Conservation (phyloP, 805 yeast species). For the Candida koratica region DNA sequence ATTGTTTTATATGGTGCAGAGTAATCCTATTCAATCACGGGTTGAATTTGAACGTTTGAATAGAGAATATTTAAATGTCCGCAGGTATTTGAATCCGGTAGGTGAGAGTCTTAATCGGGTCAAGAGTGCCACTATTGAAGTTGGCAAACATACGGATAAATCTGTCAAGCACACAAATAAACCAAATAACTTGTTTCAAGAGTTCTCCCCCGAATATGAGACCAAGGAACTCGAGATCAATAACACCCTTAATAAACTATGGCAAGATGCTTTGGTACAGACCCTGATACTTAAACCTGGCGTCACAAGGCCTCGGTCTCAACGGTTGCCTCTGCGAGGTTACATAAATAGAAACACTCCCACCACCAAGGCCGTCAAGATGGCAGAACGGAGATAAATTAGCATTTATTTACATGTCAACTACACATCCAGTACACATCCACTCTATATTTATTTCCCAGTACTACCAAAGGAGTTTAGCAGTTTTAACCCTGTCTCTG, state of each 20-base stretch:
- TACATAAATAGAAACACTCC: constrained; percentile 21
- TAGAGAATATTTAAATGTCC: constrained; percentile 65
- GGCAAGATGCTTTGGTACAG: constrained; percentile 39
- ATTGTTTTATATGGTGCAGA: constrained; percentile 25
- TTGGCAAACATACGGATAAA: constrained; percentile 19
- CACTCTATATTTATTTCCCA: no score
- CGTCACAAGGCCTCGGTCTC: constrained; percentile 18
- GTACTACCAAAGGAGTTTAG: neutral
- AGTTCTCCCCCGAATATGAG: constrained; percentile 29
- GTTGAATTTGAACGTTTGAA: constrained; percentile 78
- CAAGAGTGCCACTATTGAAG: constrained; percentile 20
- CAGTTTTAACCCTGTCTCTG: constrained; percentile 72
- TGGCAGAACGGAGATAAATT: constrained; percentile 17
- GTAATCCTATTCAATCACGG: constrained; percentile 53
- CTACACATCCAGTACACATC: no score
- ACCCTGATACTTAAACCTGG: constrained; percentile 15
- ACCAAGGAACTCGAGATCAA: constrained; percentile 29
- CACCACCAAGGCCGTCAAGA: constrained; percentile 34
- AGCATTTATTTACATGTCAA: neutral
- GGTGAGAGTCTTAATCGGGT: constrained; percentile 57
- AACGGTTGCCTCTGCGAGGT: constrained; percentile 20
- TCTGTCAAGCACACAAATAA: neutral
- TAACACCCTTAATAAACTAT: constrained; percentile 25
- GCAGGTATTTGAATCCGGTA: constrained; percentile 69
- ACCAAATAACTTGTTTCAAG: constrained; percentile 31